phyloP scores from a whole-genome alignment of 2,329 filamentous ascomycete genomes.

The Chaetomium olivaceum region DNA sequence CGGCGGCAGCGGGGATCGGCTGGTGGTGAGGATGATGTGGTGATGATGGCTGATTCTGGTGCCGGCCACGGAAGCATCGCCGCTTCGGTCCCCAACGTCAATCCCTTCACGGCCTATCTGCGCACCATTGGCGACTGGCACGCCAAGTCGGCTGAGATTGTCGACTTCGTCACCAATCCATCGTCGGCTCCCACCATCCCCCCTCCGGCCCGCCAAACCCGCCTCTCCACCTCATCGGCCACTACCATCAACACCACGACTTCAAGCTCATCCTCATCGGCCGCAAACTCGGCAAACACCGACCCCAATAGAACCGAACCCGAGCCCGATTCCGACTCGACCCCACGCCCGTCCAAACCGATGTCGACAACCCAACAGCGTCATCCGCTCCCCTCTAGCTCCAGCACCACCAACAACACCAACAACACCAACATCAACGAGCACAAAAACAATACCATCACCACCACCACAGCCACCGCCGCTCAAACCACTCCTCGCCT shows the following conservation, averaged over 20 bases:
- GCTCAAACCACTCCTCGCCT: constrained; percentile 34
- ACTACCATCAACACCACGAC: background rate
- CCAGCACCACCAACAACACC: background rate
- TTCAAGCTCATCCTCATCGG: constrained; percentile 6
- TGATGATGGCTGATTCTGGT: constrained; percentile 15
- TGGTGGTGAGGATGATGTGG: constrained; percentile 7
- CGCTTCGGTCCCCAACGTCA: constrained; percentile 24
- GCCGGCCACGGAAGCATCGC: background rate
- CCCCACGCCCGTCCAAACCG: background rate
- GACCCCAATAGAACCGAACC: background rate
- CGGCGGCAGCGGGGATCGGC: background rate
- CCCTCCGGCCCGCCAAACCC: background rate
- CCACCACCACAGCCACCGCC: background rate
- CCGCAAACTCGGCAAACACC: constrained; percentile 12
- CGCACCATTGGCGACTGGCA: constrained; percentile 73
- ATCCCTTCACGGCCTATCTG: constrained; percentile 62
- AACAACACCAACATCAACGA: background rate
- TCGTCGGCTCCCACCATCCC: background rate
- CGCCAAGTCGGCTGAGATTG: constrained; percentile 69
- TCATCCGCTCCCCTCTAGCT: constrained; percentile 3
- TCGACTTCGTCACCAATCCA: constrained; percentile 48
- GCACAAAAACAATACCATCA: background rate
- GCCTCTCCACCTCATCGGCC: constrained; percentile 6
- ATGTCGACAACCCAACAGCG: background rate
- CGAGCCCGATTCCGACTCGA: background rate